Conservation (phyloP, 1,139 yeast species). For the Sugiyamaella xylanicola region DNA sequence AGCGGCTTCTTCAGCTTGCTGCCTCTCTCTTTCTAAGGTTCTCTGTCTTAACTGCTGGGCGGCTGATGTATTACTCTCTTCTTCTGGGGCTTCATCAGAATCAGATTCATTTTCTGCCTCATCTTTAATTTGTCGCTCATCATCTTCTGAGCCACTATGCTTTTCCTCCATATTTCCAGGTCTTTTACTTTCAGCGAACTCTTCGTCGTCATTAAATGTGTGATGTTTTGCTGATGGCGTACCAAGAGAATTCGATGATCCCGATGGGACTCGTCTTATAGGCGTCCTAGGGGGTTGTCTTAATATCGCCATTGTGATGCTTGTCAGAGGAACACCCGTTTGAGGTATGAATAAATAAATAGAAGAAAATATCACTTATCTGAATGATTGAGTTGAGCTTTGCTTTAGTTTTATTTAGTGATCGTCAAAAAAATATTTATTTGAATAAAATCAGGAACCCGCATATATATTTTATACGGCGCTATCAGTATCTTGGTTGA, state of each 20-base stretch:
- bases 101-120: constrained; percentile 14
- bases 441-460: background rate
- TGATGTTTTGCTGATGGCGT: constrained; percentile 16
- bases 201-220: constrained; percentile 18
- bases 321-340: background rate
- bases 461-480: constrained; percentile 1
- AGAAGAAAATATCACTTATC: background rate
- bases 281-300: constrained; percentile 19
- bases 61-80: constrained; percentile 28
- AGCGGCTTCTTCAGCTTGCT: constrained; percentile 20
- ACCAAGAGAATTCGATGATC: constrained; percentile 2
- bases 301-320: constrained; percentile 14
- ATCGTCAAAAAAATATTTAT: background rate
- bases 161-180: too few species aligned
- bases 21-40: constrained; percentile 17
- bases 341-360: background rate
- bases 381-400: too few species aligned
- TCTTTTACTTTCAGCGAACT: background rate
- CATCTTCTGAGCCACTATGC: background rate
- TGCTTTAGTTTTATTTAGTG: background rate
- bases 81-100: constrained; percentile 35
- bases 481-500: background rate
- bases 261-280: constrained; percentile 9
- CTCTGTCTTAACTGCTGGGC: constrained; percentile 22
- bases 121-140: background rate